phyloP scores from a whole-genome alignment of 1,284 basidiomycete species.

The Malassezia psittaci region DNA sequence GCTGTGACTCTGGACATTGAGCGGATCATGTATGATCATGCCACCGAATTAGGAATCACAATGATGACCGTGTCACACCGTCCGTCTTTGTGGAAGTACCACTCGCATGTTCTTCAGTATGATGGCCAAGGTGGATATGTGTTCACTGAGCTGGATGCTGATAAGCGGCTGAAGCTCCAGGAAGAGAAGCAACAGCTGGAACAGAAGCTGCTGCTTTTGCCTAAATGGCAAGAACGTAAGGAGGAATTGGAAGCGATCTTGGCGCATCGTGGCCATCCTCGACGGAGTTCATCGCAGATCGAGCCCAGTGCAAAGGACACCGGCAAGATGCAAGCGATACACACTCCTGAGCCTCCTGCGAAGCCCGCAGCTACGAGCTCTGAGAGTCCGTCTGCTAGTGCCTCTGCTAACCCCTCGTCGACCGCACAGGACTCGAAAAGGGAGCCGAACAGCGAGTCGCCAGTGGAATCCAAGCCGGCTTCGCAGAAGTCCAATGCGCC shows the following conservation, averaged over 20 bases:
- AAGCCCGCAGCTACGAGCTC: too few species aligned
- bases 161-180: constrained; percentile 78
- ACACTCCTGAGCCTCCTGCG: too few species aligned
- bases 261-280: neutral
- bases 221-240: constrained; percentile 68
- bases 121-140: constrained; percentile 54
- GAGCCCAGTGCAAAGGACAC: too few species aligned
- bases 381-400: too few species aligned
- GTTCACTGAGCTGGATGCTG: constrained; percentile 81
- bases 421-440: too few species aligned
- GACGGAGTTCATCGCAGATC: neutral
- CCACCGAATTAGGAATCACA: constrained; percentile 54
- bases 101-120: constrained; percentile 69
- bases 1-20: constrained; percentile 88
- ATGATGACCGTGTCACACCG: constrained; percentile 49
- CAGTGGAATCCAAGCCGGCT: too few species aligned
- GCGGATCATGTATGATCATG: constrained; percentile 87
- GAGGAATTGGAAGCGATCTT: constrained; percentile 56
- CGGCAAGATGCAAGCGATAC: too few species aligned
- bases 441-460: too few species aligned
- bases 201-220: constrained; percentile 53
- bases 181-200: constrained; percentile 63
- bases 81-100: constrained; percentile 85
- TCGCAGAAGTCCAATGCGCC: too few species aligned
- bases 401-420: too few species aligned